A percentile compares a stretch with the other conserved stretches of the same genome.
phyloP scores from a whole-genome alignment of 2,329 filamentous ascomycete species.

The Diatrype stigma region DNA sequence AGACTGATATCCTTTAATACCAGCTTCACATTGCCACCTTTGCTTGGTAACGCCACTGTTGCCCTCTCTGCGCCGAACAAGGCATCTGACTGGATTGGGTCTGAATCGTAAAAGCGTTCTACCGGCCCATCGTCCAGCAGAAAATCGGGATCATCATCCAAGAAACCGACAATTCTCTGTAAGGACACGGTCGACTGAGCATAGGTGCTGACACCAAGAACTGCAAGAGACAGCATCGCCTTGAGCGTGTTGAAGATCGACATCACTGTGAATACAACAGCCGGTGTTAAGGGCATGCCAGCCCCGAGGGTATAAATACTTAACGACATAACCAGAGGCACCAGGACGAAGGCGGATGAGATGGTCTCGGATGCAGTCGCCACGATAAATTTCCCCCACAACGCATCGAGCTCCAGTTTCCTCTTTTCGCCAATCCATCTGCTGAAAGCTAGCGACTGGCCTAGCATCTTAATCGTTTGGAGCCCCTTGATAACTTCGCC shows the following conservation, averaged over 20 bases:
- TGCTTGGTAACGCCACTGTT: background rate
- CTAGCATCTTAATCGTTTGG: slow-evolving; percentile 3
- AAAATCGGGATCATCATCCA: background rate
- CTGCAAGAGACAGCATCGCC: slow-evolving; percentile 2
- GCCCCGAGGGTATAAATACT: slow-evolving; percentile 1
- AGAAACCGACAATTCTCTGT: background rate
- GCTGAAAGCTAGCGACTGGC: background rate
- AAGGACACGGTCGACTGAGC: background rate
- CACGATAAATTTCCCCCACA: slow-evolving; percentile 1
- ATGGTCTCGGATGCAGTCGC: slow-evolving; percentile 1
- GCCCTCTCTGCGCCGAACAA: background rate
- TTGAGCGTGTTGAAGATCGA: slow-evolving; percentile 1
- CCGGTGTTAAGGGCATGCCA: background rate
- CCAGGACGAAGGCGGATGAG: slow-evolving; percentile 1
- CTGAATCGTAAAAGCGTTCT: background rate
- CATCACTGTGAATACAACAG: slow-evolving; percentile 1
- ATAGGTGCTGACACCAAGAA: background rate
- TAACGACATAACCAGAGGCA: slow-evolving; percentile 1
- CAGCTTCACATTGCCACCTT: background rate
- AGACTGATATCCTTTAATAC: background rate
- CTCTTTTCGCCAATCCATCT: slow-evolving; percentile 1
- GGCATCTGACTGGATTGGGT: background rate
- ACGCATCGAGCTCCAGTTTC: background rate
- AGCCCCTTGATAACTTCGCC: background rate
- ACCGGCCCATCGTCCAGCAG: background rate